Conservation (phyloP, 805 yeast species). For the Candida pseudoglaebosa region DNA sequence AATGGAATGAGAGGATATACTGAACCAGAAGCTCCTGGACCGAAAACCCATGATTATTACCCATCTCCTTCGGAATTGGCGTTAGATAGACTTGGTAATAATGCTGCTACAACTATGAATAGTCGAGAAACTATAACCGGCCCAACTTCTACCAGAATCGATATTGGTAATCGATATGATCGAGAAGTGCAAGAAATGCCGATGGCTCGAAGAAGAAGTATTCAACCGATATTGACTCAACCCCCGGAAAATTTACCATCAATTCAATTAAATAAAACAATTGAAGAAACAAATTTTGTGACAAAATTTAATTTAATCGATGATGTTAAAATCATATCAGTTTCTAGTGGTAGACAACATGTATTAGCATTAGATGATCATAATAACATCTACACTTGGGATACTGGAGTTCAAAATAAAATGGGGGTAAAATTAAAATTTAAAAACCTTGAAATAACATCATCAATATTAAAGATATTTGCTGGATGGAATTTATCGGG, state of each 20-base stretch:
- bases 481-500: slow-evolving; percentile 70
- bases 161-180: slow-evolving; percentile 7
- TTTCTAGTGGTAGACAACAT: slow-evolving; percentile 64
- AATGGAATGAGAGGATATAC: slow-evolving; percentile 3
- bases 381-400: slow-evolving; percentile 61
- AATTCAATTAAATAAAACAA: slow-evolving; percentile 1
- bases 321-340: slow-evolving; percentile 35
- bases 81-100: slow-evolving; percentile 1
- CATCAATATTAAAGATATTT: slow-evolving; percentile 24
- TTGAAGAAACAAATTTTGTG: slow-evolving; percentile 21
- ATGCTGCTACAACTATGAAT: neutral
- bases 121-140: slow-evolving; percentile 5
- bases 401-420: slow-evolving; percentile 29
- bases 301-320: slow-evolving; percentile 18
- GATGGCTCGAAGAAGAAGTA: slow-evolving; percentile 11
- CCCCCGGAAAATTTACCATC: slow-evolving; percentile 20
- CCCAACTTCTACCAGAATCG: slow-evolving; percentile 2
- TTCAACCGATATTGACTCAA: slow-evolving; percentile 15
- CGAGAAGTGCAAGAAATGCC: slow-evolving; percentile 7
- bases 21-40: slow-evolving; percentile 26
- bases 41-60: slow-evolving; percentile 16
- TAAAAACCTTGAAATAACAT: slow-evolving; percentile 16
- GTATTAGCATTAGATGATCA: slow-evolving; percentile 54
- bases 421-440: slow-evolving; percentile 45
- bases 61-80: slow-evolving; percentile 13